Percentiles rank a stretch among this genome's conserved stretches.
Conservation (phyloP, 768 basidiomycete genomes). For the Gloeopeniophorella convolvens region DNA sequence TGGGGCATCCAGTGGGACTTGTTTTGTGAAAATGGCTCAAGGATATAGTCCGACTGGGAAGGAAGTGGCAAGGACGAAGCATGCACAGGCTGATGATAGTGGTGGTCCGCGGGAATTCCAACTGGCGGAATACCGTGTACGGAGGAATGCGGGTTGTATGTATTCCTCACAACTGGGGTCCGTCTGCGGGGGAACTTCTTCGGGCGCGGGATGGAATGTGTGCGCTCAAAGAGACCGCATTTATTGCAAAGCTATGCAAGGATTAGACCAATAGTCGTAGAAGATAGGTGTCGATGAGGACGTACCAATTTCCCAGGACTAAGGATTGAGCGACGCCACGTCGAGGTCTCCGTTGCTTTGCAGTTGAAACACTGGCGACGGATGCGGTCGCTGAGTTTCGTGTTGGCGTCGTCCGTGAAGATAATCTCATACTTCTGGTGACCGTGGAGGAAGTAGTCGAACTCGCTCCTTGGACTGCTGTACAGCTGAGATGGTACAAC, state of each 20-base stretch:
- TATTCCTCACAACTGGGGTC: not conserved
- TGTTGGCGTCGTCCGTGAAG: constrained; percentile 71
- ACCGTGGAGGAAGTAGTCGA: not conserved
- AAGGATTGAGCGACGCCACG: constrained; percentile 71
- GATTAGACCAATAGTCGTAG: not conserved
- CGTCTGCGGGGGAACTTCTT: constrained; percentile 13
- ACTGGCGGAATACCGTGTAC: too few species aligned
- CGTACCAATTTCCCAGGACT: constrained; percentile 68
- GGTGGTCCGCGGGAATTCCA: too few species aligned
- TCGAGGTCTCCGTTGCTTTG: constrained; percentile 76
- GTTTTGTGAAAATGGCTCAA: constrained; percentile 7
- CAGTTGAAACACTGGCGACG: constrained; percentile 77
- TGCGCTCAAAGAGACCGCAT: constrained; percentile 74
- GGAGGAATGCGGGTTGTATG: not conserved
- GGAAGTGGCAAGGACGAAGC: not conserved
- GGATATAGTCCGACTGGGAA: not conserved
- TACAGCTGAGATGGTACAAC: not conserved
- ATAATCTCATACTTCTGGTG: not conserved
- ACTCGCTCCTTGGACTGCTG: not conserved
- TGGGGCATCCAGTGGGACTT: constrained; percentile 1
- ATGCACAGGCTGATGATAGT: too few species aligned
- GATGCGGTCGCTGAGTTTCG: constrained; percentile 71
- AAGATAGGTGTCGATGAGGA: not conserved
- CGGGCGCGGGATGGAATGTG: constrained; percentile 67
- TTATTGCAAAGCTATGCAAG: constrained; percentile 39